Evolutionary conservation across 495 filamentous ascomycete species (phyloP), one percentile per base, ranked within the genome.

Genomic region (Lichina pygmaea): DNA sequence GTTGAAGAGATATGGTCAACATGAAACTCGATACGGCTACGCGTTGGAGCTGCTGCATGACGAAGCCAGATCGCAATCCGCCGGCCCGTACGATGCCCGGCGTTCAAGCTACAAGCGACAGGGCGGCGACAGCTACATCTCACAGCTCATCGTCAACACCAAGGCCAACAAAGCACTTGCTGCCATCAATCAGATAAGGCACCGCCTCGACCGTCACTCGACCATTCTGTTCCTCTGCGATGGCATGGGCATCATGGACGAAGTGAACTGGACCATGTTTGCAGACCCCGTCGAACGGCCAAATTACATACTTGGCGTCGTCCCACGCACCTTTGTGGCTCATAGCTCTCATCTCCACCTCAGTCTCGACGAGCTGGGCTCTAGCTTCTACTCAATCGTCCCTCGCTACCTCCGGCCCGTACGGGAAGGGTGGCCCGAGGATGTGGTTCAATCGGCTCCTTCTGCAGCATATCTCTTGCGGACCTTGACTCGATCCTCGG

Each of bases 161-260:
- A 72, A 81, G 50, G 63, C 73, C 0, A 58, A 66, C 6, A 51
- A 69, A 33, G 77, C 72, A 0, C 50, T 73, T 8, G 50, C 60
- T 3, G 74, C 75, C 3, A 53, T 95, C 13, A 47, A 55, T 30
- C 49, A 57, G 1, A 63, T 94, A 39, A 57, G 57, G 6, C 66
- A 81, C 49, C 69, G 83, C 8, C 61, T 97, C n/a, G 71, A 71
- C 33, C 60, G 64, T 5, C 61, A 70, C 11, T 83, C 83, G 3
- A 86, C 85, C 0, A 67, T 97, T 33, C 66, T 78, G 37, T 71
- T 97, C 17, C 53, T 92, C 6, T 79, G 91, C 44, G 81, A 86
- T 42, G 85, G 83, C 6, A 70, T 95, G 62, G 86, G 86, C 2
- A 57, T 77, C 3, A 59, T 84, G 31, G 81, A 93, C n/a, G 64